These are phyloP conservation scores for Eucalyptus lansdowneana DNA, from an alignment of 345 rosid genomes.

Conservation along the genomic window DNA sequence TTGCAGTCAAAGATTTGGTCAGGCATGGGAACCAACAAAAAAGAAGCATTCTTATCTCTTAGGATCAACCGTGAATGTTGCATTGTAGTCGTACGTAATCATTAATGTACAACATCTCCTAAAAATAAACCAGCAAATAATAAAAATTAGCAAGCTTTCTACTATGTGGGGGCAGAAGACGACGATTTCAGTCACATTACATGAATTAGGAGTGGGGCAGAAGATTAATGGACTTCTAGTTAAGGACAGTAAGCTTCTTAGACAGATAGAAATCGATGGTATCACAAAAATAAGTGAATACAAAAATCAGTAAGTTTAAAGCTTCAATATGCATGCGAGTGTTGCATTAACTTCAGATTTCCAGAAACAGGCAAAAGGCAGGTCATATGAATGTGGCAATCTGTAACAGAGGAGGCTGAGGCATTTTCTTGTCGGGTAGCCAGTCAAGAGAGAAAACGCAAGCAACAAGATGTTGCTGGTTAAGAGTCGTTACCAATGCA, in stretches of 20 bases:
- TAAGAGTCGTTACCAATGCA: not conserved
- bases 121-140: slow-evolving; percentile 10
- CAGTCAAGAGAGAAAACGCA: not conserved
- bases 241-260: not conserved
- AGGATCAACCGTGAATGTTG: slow-evolving; percentile 13
- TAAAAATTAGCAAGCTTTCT: not conserved
- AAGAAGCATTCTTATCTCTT: slow-evolving; percentile 20
- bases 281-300: not conserved
- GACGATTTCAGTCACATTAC: not conserved
- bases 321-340: not conserved
- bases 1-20: not conserved
- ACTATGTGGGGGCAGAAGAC: not conserved
- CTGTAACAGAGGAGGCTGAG: not conserved
- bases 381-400: not conserved
- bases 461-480: not conserved
- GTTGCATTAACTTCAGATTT: not conserved
- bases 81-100: slow-evolving; percentile 14
- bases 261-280: not conserved
- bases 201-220: not conserved
- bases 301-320: not conserved
- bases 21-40: not conserved
- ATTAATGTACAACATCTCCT: slow-evolving; percentile 11
- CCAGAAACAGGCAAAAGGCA: not conserved
- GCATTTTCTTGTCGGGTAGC: not conserved
- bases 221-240: not conserved